These are phyloP conservation scores for Plectosphaerella sp. DNA, from an alignment of 2,329 filamentous ascomycete species.

Conservation along the genomic window DNA sequence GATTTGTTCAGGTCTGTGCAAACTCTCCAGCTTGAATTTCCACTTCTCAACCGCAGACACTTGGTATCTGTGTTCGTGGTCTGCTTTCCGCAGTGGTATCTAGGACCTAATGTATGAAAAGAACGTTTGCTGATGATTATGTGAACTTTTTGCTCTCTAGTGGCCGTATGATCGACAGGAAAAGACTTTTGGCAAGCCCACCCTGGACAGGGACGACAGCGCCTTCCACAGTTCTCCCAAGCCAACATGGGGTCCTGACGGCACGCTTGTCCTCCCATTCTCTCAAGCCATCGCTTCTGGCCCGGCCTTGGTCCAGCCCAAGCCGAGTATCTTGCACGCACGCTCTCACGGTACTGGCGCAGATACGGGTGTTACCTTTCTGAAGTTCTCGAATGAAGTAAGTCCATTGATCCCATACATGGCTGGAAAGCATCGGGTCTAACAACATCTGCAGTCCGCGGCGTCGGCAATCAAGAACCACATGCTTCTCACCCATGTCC, in stretches of 20 bases:
- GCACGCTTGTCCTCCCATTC: constrained; percentile 62
- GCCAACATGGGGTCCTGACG: constrained; percentile 73
- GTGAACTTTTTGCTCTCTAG: constrained; percentile 45
- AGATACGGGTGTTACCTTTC: constrained; percentile 60
- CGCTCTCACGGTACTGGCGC: constrained; percentile 54
- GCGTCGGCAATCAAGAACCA: constrained; percentile 52
- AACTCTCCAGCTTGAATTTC: constrained; percentile 28
- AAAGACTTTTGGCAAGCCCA: constrained; percentile 59
- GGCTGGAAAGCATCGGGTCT: not conserved
- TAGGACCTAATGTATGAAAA: not conserved
- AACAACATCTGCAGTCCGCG: constrained; percentile 39
- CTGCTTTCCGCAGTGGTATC: not conserved
- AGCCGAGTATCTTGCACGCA: constrained; percentile 46
- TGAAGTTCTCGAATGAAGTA: constrained; percentile 56
- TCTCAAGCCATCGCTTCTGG: constrained; percentile 1
- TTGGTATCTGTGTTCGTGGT: not conserved
- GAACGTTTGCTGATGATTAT: constrained; percentile 40
- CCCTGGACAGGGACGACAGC: constrained; percentile 60
- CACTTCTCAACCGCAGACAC: too few species aligned
- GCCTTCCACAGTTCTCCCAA: constrained; percentile 71
- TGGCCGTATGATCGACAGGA: constrained; percentile 81
- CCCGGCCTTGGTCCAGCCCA: constrained; percentile 15
- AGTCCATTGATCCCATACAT: constrained; percentile 5
- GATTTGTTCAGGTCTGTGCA: constrained; percentile 85
- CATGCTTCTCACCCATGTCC: constrained; percentile 49